Conservation (phyloP, 2,329 filamentous ascomycete species). For the Coleophoma crateriformis region DNA sequence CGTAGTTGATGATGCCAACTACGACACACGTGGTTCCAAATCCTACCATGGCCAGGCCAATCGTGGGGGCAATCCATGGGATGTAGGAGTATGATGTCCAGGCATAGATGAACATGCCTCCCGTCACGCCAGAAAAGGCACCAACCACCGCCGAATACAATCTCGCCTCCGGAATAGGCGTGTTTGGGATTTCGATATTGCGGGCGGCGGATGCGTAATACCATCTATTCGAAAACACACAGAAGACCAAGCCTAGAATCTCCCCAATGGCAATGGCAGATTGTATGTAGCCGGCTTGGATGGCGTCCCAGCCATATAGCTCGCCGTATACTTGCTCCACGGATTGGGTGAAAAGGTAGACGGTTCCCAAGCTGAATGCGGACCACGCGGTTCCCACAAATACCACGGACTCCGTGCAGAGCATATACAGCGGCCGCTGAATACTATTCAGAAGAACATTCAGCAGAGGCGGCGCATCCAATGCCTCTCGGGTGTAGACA, state of each 20-base stretch:
- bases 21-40: constrained; percentile 42
- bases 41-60: constrained; percentile 56
- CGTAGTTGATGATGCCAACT: constrained; percentile 38
- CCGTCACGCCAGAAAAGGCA: constrained; percentile 53
- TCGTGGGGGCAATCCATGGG: constrained; percentile 68
- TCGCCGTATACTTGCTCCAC: constrained; percentile 13
- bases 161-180: constrained; percentile 36
- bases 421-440: constrained; percentile 30
- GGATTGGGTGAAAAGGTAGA: constrained; percentile 21
- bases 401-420: constrained; percentile 52
- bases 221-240: constrained; percentile 20
- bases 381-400: constrained; percentile 64
- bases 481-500: constrained; percentile 3
- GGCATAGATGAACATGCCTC: constrained; percentile 79
- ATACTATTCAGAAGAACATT: constrained; percentile 1
- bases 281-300: constrained; percentile 11
- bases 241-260: constrained; percentile 9
- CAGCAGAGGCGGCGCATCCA: constrained; percentile 2
- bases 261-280: constrained; percentile 4
- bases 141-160: constrained; percentile 36
- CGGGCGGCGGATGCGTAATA: constrained; percentile 34
- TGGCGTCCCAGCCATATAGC: constrained; percentile 10
- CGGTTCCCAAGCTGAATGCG: constrained; percentile 18
- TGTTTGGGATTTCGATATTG: constrained; percentile 28
- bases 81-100: constrained; percentile 73